Conservation (phyloP, 306 rosid species). For the Psophocarpus tetragonolobus region DNA sequence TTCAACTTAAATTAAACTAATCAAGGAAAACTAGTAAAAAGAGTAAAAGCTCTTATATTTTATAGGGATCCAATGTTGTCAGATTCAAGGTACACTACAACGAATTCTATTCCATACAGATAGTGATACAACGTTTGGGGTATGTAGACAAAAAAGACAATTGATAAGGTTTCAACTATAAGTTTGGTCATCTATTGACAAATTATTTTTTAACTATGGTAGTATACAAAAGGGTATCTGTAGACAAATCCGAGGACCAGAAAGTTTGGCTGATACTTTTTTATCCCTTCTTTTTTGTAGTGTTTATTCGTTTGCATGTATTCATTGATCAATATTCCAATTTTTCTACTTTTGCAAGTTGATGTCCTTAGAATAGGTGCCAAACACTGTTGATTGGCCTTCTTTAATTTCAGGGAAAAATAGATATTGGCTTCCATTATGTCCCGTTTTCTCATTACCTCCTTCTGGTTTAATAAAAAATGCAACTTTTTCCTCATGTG, state of each 20-base stretch:
- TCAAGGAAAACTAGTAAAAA: neutral
- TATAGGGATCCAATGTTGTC: neutral
- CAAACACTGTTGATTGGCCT: neutral
- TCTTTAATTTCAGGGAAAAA: neutral
- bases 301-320: constrained; percentile 12
- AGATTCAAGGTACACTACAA: neutral
- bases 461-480: constrained; percentile 15
- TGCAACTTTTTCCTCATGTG: neutral
- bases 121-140: neutral
- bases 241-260: neutral
- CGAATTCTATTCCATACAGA: neutral
- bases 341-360: neutral
- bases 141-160: neutral
- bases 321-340: neutral
- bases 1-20: neutral
- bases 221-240: neutral
- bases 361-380: neutral
- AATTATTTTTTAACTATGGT: neutral
- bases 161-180: neutral
- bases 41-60: neutral
- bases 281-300: neutral
- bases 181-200: constrained; percentile 11
- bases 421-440: neutral
- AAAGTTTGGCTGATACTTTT: neutral
- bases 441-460: neutral